Percentiles rank a stretch among this genome's conserved stretches.
Evolutionary conservation across 1,139 yeast species (phyloP).

Genomic region (Dujonia santamariae): DNA sequence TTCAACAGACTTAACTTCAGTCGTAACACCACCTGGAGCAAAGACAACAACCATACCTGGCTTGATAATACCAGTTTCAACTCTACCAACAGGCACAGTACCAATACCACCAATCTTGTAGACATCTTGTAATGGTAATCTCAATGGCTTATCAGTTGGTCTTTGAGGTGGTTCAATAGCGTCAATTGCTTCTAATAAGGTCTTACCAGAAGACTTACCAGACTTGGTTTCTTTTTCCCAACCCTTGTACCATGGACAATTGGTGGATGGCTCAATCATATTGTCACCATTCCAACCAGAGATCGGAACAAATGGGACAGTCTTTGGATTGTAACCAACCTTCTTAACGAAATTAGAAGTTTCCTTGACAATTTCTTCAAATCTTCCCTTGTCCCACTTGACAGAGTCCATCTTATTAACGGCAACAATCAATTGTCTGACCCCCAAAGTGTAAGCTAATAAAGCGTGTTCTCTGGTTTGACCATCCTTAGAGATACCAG

Average conservation of each 20-base stretch:
- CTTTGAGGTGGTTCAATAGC: constrained; percentile 82
- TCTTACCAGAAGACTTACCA: constrained; percentile 78
- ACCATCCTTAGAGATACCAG: constrained; percentile 92
- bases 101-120: constrained; percentile 94
- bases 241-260: constrained; percentile 93
- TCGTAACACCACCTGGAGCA: constrained; percentile 91
- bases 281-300: constrained; percentile 95
- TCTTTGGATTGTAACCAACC: constrained; percentile 92
- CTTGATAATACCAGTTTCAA: constrained; percentile 89
- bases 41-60: constrained; percentile 89
- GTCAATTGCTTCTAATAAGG: constrained; percentile 84
- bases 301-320: constrained; percentile 88
- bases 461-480: constrained; percentile 94
- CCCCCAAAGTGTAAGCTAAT: constrained; percentile 89
- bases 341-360: constrained; percentile 86
- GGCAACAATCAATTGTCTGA: constrained; percentile 83
- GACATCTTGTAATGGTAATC: constrained; percentile 89
- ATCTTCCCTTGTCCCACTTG: constrained; percentile 80
- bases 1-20: constrained; percentile 92
- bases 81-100: constrained; percentile 94
- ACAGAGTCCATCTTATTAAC: constrained; percentile 94
- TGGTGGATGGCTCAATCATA: constrained; percentile 80
- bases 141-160: constrained; percentile 88
- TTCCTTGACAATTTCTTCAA: constrained; percentile 80
- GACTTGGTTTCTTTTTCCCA: constrained; percentile 84